Percentiles rank a stretch among this genome's conserved stretches.
Evolutionary conservation across 2,329 filamentous ascomycete species (phyloP).

Genomic region (Pseudodiploospora longispora): DNA sequence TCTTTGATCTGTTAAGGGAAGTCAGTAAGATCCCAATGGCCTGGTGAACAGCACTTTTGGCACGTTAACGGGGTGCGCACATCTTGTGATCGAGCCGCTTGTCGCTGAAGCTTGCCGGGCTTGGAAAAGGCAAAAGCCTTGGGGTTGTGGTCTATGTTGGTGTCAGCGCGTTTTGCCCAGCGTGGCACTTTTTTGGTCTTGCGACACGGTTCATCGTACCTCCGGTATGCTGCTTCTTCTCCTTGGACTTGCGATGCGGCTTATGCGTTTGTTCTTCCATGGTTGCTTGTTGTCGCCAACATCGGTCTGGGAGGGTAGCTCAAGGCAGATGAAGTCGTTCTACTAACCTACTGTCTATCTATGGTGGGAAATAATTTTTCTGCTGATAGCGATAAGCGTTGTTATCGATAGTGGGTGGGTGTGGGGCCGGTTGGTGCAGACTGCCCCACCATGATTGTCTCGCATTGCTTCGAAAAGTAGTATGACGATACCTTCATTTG

Average conservation of each 20-base stretch:
- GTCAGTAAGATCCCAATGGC: conserved; percentile 13
- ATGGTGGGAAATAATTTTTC: conserved; percentile 9
- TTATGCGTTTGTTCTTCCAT: conserved; percentile 83
- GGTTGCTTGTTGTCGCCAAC: conserved; percentile 10
- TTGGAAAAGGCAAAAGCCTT: conserved; percentile 85
- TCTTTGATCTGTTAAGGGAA: conserved; percentile 64
- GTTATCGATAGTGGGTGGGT: conserved; percentile 6
- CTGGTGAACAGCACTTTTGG: background rate
- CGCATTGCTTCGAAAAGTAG: background rate
- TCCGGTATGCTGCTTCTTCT: conserved; percentile 65
- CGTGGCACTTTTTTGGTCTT: background rate
- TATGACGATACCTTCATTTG: no score
- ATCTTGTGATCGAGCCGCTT: conserved; percentile 65
- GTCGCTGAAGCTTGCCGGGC: conserved; percentile 70
- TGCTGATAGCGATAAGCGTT: conserved; percentile 7
- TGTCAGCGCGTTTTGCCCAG: conserved; percentile 12
- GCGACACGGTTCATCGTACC: conserved; percentile 31
- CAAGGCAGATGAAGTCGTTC: conserved; percentile 7
- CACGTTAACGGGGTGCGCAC: conserved; percentile 30
- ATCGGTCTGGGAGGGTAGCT: conserved; percentile 1
- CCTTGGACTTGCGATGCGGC: conserved; percentile 78
- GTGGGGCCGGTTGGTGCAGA: background rate
- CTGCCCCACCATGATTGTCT: background rate
- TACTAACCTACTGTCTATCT: background rate
- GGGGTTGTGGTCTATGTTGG: conserved; percentile 59